Evolutionary conservation across 768 basidiomycete species (phyloP).

Genomic region (Collybia sordida): DNA sequence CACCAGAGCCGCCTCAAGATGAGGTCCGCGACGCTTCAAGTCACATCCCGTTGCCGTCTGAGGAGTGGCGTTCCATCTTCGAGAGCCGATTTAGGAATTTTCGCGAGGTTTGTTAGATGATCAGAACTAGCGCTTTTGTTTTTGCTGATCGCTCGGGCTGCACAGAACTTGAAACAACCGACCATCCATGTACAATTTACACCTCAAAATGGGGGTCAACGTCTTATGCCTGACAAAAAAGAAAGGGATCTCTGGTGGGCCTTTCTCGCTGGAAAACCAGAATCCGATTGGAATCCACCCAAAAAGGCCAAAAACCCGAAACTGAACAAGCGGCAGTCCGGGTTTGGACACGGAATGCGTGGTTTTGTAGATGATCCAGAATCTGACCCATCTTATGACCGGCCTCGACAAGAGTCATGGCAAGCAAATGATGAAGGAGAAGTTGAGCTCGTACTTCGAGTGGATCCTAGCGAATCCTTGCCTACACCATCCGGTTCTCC

Average conservation of each 20-base stretch:
- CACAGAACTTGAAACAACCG: slow-evolving; percentile 67
- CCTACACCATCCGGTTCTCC: slow-evolving; percentile 43
- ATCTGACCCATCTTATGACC: neutral
- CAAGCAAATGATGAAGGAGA: slow-evolving; percentile 42
- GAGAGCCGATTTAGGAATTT: slow-evolving; percentile 64
- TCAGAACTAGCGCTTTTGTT: neutral
- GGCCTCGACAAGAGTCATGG: slow-evolving; percentile 24
- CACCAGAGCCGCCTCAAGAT: slow-evolving; percentile 15
- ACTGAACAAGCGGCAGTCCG: slow-evolving; percentile 15
- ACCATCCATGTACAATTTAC: slow-evolving; percentile 46
- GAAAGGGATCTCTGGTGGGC: slow-evolving; percentile 82
- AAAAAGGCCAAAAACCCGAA: slow-evolving; percentile 36
- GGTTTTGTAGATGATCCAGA: slow-evolving; percentile 32
- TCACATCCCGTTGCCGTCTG: slow-evolving; percentile 51
- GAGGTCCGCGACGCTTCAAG: slow-evolving; percentile 20
- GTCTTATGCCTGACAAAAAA: slow-evolving; percentile 64
- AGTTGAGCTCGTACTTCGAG: slow-evolving; percentile 32
- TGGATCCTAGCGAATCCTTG: slow-evolving; percentile 34
- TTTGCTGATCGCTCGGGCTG: slow-evolving; percentile 10
- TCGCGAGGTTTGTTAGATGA: slow-evolving; percentile 48
- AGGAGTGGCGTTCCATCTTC: slow-evolving; percentile 65
- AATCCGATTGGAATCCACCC: slow-evolving; percentile 62
- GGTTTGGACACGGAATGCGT: slow-evolving; percentile 29
- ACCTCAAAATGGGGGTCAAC: slow-evolving; percentile 23
- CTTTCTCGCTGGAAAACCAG: slow-evolving; percentile 68